Evolutionary conservation across 768 basidiomycete species (phyloP).

Genomic region (Mycena epipterygia): DNA sequence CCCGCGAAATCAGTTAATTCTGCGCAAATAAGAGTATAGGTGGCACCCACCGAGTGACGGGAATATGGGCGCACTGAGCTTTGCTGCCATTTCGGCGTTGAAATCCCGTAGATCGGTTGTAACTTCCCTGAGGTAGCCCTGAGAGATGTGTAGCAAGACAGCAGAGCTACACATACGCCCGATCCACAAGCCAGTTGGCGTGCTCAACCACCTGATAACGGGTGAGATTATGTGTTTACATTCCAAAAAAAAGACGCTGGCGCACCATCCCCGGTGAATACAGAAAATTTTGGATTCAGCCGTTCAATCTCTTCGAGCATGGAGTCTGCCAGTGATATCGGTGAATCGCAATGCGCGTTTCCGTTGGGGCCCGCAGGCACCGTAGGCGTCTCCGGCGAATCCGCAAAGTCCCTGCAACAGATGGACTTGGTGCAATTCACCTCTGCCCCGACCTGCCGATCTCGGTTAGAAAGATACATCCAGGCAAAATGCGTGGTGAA

Average conservation of each 20-base stretch:
- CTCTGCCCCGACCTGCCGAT: slow-evolving; percentile 47
- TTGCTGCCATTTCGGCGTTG: slow-evolving; percentile 44
- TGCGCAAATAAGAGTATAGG: not conserved
- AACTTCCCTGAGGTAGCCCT: slow-evolving; percentile 36
- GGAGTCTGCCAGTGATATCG: slow-evolving; percentile 49
- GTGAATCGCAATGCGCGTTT: slow-evolving; percentile 52
- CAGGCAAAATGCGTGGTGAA: not conserved
- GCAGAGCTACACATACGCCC: slow-evolving; percentile 37
- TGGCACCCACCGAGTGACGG: slow-evolving; percentile 45
- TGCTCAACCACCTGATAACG: slow-evolving; percentile 29
- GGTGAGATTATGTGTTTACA: no score
- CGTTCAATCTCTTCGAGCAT: slow-evolving; percentile 50
- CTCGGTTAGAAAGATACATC: no score
- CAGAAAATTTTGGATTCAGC: slow-evolving; percentile 43
- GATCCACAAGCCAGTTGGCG: slow-evolving; percentile 46
- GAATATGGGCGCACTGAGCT: slow-evolving; percentile 44
- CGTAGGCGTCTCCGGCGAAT: slow-evolving; percentile 35
- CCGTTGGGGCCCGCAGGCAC: slow-evolving; percentile 51
- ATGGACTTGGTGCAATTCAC: slow-evolving; percentile 54
- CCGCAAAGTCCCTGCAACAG: slow-evolving; percentile 52
- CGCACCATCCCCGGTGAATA: slow-evolving; percentile 57
- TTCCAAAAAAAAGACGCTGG: not conserved
- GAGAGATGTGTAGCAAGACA: not conserved
- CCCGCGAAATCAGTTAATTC: not conserved
- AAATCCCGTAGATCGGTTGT: slow-evolving; percentile 45